A percentile compares a stretch with the other conserved stretches of the same genome.
phyloP scores from a whole-genome alignment of 441 rosid genomes.

The Syzygium syzygioides region DNA sequence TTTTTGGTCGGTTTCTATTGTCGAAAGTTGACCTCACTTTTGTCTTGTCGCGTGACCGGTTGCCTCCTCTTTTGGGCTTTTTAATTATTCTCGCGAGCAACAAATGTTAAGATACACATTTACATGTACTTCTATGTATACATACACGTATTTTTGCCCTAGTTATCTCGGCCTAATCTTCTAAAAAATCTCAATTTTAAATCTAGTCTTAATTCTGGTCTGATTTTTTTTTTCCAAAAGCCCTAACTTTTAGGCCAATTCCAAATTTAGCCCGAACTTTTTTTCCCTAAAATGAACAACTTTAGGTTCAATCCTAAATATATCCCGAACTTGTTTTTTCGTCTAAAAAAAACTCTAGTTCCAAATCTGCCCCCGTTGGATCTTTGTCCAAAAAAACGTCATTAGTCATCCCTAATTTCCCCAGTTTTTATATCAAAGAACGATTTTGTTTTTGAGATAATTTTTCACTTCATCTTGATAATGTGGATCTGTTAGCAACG shows the following conservation, averaged over 20 bases:
- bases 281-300: accelerated
- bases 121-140: not conserved
- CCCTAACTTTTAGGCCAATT: not conserved
- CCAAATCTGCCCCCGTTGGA: not conserved
- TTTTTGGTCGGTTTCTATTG: too few relatives aligned
- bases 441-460: not conserved
- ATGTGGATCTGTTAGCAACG: not conserved
- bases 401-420: not conserved
- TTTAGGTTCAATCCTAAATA: not conserved
- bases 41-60: not conserved
- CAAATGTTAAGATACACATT: too few relatives aligned
- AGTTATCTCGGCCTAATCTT: not conserved
- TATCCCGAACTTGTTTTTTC: not conserved
- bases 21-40: not conserved
- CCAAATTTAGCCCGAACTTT: not conserved
- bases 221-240: accelerated
- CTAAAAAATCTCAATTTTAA: not conserved
- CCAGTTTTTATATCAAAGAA: not conserved
- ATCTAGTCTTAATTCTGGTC: not conserved
- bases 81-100: not conserved
- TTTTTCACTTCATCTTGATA: accelerated
- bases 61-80: not conserved
- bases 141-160: not conserved
- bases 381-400: accelerated
- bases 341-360: not conserved